phyloP scores from a whole-genome alignment of 345 rosid genomes.

The Ailanthus altissimus region DNA sequence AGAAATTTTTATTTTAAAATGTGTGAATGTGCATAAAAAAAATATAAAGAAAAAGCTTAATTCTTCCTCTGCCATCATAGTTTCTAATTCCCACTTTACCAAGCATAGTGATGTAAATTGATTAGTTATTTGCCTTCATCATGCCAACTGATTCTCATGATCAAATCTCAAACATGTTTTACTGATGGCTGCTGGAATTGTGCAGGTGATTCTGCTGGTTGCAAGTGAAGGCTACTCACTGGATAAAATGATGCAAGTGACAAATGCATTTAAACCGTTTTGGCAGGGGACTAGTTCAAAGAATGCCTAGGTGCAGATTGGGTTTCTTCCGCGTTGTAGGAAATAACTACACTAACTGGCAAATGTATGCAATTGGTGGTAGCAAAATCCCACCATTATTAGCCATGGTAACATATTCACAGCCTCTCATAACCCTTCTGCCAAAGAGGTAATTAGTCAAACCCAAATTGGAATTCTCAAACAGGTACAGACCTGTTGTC shows the following conservation, averaged over 20 bases:
- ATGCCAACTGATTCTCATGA: not conserved
- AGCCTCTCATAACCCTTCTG: constrained; percentile 45
- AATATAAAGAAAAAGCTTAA: too few relatives aligned
- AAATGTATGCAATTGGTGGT: constrained; percentile 16
- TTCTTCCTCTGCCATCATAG: not conserved
- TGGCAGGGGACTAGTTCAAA: constrained; percentile 18
- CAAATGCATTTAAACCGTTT: not conserved
- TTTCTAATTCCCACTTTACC: not conserved
- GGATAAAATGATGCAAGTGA: not conserved
- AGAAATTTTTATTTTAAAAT: too few relatives aligned
- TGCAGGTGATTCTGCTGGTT: not conserved
- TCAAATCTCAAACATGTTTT: not conserved
- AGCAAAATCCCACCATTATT: constrained; percentile 53
- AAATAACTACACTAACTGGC: constrained; percentile 80
- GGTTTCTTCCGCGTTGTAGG: constrained; percentile 45
- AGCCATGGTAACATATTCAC: constrained; percentile 78
- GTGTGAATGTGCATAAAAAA: too few relatives aligned
- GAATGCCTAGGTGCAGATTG: not conserved
- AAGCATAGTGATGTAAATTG: not conserved
- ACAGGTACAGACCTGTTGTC: too few relatives aligned
- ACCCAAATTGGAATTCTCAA: too few relatives aligned
- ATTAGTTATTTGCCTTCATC: not conserved
- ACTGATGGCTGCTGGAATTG: not conserved
- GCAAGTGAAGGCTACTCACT: not conserved
- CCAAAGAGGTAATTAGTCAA: constrained; percentile 43